Base-by-base conservation (phyloP, 768 basidiomycete species). In the Panaeolus cyanescens region DNA sequence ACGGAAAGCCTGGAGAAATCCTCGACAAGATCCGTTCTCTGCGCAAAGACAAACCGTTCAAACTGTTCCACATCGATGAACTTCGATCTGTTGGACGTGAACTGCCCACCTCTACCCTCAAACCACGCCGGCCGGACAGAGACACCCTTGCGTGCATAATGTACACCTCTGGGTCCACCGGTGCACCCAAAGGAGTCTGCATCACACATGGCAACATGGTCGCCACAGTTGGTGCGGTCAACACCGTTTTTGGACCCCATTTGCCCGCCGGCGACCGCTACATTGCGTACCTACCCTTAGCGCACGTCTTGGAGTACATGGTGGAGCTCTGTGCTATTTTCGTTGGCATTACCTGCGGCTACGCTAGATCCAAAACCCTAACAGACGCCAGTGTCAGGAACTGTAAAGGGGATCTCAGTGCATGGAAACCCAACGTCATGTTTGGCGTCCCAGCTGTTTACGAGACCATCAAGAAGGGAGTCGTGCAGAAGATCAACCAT, bases 391-490 rank as follows among this genome's bases (percentile, higher is more conserved):
- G 86, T 28, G 91, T 93, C 19, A 84, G 92, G 58, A 86, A 90
- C 32, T 79, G 77, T 61, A 78, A 86, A 54, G 95, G 95, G 31
- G 95, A 96, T 70, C 83, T 96, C 64, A 77, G 78, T 31, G 81
- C 85, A 28, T 89, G 93, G 79, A 75, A 79, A 37, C 95, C 94
- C 10, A 82, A 85, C 22, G 85, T 94, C 74, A 86, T 95, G 82
- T 84, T 91, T 58, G 94, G 92, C 39, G 94, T 96, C 1, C 94
- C 94, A 1, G 90, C 92, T 5, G 90, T 95, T 0, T 96, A 91
- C 90, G 95, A 96, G 76, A 85, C 83, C 59, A 95, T 96, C 60
- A 85, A 93, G 56, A 96, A 96, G 77, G 93, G 92, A 15, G 92
- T 96, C 69, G 66, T 91, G 15, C 71, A 78, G 59, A 90, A 91